Evolutionary conservation across 2,329 filamentous ascomycete species (phyloP), one percentile per base, ranked within the genome.

Genomic region (Diaporthe australafricana): DNA sequence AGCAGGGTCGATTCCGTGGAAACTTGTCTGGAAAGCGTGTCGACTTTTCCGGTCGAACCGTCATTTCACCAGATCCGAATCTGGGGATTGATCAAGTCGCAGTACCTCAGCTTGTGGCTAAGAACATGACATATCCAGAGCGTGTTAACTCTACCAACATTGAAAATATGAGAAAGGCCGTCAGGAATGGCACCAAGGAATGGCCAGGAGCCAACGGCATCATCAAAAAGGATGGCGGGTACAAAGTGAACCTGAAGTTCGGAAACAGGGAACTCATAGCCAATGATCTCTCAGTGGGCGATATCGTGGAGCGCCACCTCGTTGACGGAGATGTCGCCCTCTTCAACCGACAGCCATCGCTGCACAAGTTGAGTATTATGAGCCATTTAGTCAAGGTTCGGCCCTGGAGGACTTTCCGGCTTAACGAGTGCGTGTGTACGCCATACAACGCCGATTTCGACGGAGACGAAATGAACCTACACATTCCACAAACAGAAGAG

Each of bases 401-500:
- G 63, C 96, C 96, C 0, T 97, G 96, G 92, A 91, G 95, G 81
- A 99, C 96, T 0, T 98, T 99, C 80, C 92, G 96, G 69, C 87
- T 99, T 22, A 99, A 99, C 80, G 96, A 99, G 81, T 99, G 96
- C 89, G 96, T 98, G 1, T 99, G 96, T 83, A 95, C 93, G 74
- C 96, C 96, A 4, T 99, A 99, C 87, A 99, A 99, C 77, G 96
- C 96, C 70, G 96, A 99, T 89, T 99, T 99, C 77, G 96, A 99
- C 78, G 96, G 96, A 73, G 96, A 99, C 77, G 96, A 99, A 82
- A 99, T 99, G 96, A 99, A 99, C 77, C 84, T 99, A 60, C 96
- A 99, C 83, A 95, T 99, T 20, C 96, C 96, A 2, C 96, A 99
- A 80, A 98, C 96, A 0, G 96, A 99, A 84, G 96, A 99, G 82